These are phyloP conservation scores for Russula sp. DNA, from an alignment of 768 basidiomycete genomes.

Conservation along the genomic window DNA sequence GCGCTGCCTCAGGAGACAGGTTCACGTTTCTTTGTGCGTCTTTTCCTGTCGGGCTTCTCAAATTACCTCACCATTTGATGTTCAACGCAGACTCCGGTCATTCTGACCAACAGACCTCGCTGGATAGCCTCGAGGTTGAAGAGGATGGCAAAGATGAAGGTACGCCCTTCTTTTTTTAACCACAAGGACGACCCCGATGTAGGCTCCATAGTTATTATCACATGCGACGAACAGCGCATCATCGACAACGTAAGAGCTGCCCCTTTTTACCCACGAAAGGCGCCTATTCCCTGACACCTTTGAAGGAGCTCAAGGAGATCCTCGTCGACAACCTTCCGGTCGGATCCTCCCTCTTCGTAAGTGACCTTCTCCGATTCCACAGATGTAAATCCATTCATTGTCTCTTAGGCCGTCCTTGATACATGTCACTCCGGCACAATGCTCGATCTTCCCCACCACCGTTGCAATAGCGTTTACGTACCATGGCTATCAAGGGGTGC, in stretches of 20 bases:
- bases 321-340: constrained; percentile 18
- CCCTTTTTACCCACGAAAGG: neutral
- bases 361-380: neutral
- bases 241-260: constrained; percentile 22
- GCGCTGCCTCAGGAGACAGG: constrained; percentile 23
- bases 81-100: constrained; percentile 24
- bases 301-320: constrained; percentile 1
- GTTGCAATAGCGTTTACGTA: constrained; percentile 23
- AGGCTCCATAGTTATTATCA: constrained; percentile 5
- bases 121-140: constrained; percentile 8
- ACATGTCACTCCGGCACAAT: constrained; percentile 25
- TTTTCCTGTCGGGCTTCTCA: neutral
- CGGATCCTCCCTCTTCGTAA: constrained; percentile 17
- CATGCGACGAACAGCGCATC: constrained; percentile 18
- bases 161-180: neutral
- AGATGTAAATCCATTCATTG: neutral
- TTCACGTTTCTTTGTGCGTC: constrained; percentile 26
- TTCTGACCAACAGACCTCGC: constrained; percentile 20
- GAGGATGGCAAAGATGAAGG: constrained; percentile 26
- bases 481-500: constrained; percentile 23
- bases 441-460: constrained; percentile 24
- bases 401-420: constrained; percentile 22
- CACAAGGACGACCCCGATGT: neutral
- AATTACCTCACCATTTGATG: neutral
- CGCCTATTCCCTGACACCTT: neutral